Evolutionary conservation across 164 flowering plant species (phyloP), one percentile per base, ranked within the genome.

Genomic region (Euptelea pleiosperma): DNA sequence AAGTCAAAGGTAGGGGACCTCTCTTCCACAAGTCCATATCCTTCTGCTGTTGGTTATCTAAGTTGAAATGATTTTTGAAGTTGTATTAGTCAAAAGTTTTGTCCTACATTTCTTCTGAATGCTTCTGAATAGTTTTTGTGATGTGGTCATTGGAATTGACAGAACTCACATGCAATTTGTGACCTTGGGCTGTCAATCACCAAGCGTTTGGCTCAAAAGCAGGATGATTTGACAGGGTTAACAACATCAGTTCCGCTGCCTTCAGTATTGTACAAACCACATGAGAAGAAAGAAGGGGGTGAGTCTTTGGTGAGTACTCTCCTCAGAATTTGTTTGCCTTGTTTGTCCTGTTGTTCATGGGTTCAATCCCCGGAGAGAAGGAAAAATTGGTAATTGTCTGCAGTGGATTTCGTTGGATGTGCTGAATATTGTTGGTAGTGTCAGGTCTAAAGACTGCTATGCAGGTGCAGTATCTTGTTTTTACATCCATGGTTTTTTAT

Each of bases 151-250:
- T 63, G 37, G 37, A 28, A 46, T 75, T 68, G 12, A 30, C 95
- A 92, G 98, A 83, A 81, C 46, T 83, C 87, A 16, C 78, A 86
- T 74, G 96, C 89, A 24, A 77, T 90, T 3, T 83, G 86, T 76
- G 97, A 93, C 63, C 85, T 90, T 71, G 97, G 93, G 15, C 57
- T 90, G 60, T 70, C 85, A 41, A 80, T 90, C 25, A 60, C 62
- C 56, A 90, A 88, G 81, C 82, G 79, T 52, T 70, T 93, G 19
- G 62, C 73, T 39, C 61, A 54, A 63, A 80, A 80, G 50, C 70
- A 77, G 44, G 85, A 70, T n/a, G 74, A 67, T 59, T 35, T 73
- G 44, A 73, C 70, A 46, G 83, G 55, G 15, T 31, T 54, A 43
- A 31, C 60, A 35, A 49, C 64, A 51, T 52, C 76, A 10, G 77